A percentile compares a stretch with the other conserved stretches of the same genome.
These are phyloP conservation scores for Lolium multiflorum DNA, from an alignment of 176 grass and related monocot genomes.

Conservation along the genomic window DNA sequence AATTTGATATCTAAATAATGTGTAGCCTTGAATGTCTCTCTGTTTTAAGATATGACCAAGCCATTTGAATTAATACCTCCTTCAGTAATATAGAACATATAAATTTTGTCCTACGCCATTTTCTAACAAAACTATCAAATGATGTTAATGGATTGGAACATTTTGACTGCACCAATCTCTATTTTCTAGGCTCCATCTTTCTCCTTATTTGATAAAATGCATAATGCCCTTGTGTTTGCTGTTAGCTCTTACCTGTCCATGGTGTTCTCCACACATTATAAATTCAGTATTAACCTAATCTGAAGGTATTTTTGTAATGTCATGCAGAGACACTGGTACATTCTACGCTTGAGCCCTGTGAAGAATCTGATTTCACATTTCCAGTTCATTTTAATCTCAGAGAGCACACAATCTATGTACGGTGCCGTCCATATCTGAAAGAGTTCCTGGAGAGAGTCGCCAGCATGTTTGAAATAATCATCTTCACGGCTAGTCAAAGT, in stretches of 20 bases:
- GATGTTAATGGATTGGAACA: neutral
- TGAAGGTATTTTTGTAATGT: constrained; percentile 5
- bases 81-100: neutral
- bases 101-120: neutral
- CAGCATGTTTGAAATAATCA: constrained; percentile 87
- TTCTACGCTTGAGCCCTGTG: constrained; percentile 85
- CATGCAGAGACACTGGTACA: constrained; percentile 94
- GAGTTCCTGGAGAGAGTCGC: constrained; percentile 87
- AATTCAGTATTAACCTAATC: constrained; percentile 29
- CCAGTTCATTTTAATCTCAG: constrained; percentile 91
- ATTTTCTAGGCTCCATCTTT: neutral
- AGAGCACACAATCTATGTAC: constrained; percentile 91
- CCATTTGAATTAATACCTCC: neutral
- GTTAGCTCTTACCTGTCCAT: neutral
- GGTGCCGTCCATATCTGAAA: constrained; percentile 82
- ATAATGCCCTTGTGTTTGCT: constrained; percentile 10
- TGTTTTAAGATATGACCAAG: no score
- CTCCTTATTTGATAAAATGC: neutral
- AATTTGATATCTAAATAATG: neutral
- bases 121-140: neutral
- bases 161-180: neutral
- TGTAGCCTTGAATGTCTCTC: no score
- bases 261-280: neutral
- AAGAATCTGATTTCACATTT: constrained; percentile 89
- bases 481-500: constrained; percentile 96